These are phyloP conservation scores for Hirschfeldia incana DNA, from an alignment of 345 rosid species.

Conservation along the genomic window DNA sequence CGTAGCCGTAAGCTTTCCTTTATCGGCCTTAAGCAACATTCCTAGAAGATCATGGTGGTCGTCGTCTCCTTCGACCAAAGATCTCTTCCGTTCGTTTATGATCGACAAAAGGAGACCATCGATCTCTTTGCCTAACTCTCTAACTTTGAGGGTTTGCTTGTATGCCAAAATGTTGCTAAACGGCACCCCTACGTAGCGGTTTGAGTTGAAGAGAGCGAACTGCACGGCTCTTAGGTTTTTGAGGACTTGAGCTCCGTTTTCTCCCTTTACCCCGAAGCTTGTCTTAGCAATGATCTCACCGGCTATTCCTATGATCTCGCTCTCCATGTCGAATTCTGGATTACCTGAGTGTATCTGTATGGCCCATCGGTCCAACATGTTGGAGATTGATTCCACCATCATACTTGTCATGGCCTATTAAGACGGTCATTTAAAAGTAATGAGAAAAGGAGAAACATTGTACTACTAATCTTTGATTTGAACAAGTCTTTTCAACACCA, in stretches of 20 bases:
- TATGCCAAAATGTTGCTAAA: slow-evolving; percentile 55
- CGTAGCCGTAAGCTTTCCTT: slow-evolving; percentile 44
- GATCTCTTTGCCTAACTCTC: slow-evolving; percentile 67
- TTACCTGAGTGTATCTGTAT: slow-evolving; percentile 48
- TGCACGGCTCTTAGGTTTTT: slow-evolving; percentile 79
- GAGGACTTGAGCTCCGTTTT: slow-evolving; percentile 55
- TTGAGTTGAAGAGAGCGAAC: slow-evolving; percentile 63
- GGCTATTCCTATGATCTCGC: slow-evolving; percentile 61
- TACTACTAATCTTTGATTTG: slow-evolving; percentile 17
- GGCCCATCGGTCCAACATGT: slow-evolving; percentile 75
- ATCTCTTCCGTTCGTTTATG: slow-evolving; percentile 49
- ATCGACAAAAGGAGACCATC: slow-evolving; percentile 61
- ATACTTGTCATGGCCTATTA: slow-evolving; percentile 67
- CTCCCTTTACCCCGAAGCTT: slow-evolving; percentile 72
- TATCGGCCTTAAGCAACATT: slow-evolving; percentile 51
- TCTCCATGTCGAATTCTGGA: slow-evolving; percentile 65
- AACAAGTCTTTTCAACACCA: slow-evolving; percentile 23
- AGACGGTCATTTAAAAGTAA: not conserved
- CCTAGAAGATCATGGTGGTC: slow-evolving; percentile 58
- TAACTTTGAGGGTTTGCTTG: slow-evolving; percentile 54
- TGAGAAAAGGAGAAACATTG: slow-evolving; percentile 16
- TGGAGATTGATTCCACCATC: slow-evolving; percentile 78
- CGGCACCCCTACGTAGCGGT: slow-evolving; percentile 88
- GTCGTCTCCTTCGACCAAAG: slow-evolving; percentile 5
- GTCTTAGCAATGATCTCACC: slow-evolving; percentile 89